Evolutionary conservation across 2,329 filamentous ascomycete genomes (phyloP), one percentile per base, ranked within the genome.

Genomic region (Calonectria hawksworthii): DNA sequence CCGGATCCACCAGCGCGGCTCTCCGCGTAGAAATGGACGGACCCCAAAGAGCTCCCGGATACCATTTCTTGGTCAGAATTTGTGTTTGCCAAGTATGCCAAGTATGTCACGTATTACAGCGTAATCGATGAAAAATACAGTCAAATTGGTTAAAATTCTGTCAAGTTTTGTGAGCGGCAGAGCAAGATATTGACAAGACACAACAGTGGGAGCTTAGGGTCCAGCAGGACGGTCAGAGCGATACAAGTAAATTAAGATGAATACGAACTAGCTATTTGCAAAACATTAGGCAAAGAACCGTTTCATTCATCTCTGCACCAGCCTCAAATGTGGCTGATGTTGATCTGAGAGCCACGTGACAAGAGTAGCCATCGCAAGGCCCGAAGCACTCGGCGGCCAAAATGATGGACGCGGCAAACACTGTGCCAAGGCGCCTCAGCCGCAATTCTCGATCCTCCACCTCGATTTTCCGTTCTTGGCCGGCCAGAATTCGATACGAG

Each of bases 1-100:
- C 71, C 66, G 66, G 59, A 30, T 65, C 71, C 71, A 56, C 59
- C 56, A 47, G 18, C n/a, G 13, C 56, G 66, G 36, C n/a, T 65
- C 71, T 73, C 71, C 71, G 71, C 36, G 34, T 1, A 59, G 71
- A 73, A 65, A 73, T 68, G 71, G 71, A 69, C 56, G 71, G 34
- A 32, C 47, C 28, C 30, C 36, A 23, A 47, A 47, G 28, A 68
- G 36, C 26, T 51, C 47, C 28, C 47, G 26, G 26, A 50, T 23
- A 26, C 38, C 23, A 68, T 68, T 54, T 54, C 26, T 52, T 18
- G 16, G 50, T 34, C 50, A 44, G 51, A 38, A 63, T 63, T 32
- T 32, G 59, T 18, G 32, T 56, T 56, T 56, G 26, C 65, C 64
- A 73, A 47, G 54, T 28, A 21, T 63, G 56, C 56, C 56, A 61